Evolutionary conservation across 2,329 filamentous ascomycete species (phyloP), one percentile per base, ranked within the genome.

Genomic region (Torrubiella hemipterigena): DNA sequence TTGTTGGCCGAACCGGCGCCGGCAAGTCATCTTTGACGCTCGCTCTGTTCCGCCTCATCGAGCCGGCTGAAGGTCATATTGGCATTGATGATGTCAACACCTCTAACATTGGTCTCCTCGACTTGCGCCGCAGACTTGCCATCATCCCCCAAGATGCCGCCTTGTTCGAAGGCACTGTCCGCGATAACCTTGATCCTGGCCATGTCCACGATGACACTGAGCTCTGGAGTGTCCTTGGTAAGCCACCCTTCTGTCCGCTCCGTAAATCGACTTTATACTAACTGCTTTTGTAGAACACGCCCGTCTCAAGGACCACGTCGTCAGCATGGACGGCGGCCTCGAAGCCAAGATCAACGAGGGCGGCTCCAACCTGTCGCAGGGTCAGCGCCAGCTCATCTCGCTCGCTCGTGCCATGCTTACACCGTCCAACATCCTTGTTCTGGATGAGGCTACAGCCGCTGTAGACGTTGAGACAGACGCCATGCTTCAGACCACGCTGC

Each of bases 101-200:
- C 10, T 89, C 84, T 32, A 76, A 74, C 4, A 95, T 98, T 48
- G 91, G 91, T 3, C 62, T 98, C 32, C 60, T 93, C 32, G 91
- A 98, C 54, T 69, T 98, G 33, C 77, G 91, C 33, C 73, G 87
- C 33, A 78, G 91, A 35, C 67, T 98, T 29, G 89, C 91, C 33
- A 98, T 98, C 49, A 98, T 98, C 43, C 91, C 93, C 5, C 91
- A 98, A 54, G 93, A 98, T 58, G 89, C 91, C 18, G 89, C 89
- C 40, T 73, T 98, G 38, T 98, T 98, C 47, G 85, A 93, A 56
- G 87, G 87, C 30, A 87, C 81, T 7, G 73, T 98, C 40, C 76
- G 91, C 42, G 91, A 98, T 57, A 98, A 98, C 50, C 70, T 96
- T 23, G 91, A 98, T 52, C 93, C 93, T 16, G 84, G 81, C 17